A percentile compares a stretch with the other conserved stretches of the same genome.
phyloP scores from a whole-genome alignment of 768 basidiomycete genomes.

The Collybia nuda region DNA sequence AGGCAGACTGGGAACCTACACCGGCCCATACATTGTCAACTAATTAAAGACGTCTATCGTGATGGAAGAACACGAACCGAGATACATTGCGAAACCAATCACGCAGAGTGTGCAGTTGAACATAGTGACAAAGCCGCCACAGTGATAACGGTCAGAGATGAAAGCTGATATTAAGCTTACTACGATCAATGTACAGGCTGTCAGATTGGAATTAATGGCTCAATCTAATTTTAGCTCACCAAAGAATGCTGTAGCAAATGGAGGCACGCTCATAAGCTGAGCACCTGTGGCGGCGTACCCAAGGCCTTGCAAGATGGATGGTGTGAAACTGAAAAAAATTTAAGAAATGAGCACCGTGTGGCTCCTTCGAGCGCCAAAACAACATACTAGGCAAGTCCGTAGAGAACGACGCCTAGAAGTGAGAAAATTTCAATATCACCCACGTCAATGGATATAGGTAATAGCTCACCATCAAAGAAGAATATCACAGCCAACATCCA shows the following conservation, averaged over 20 bases:
- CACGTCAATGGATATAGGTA: not conserved
- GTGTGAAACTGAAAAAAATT: constrained; percentile 54
- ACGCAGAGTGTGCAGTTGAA: constrained; percentile 40
- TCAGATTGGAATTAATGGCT: too few relatives aligned
- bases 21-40: too few relatives aligned
- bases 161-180: constrained; percentile 37
- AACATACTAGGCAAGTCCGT: too few relatives aligned
- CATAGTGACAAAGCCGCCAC: constrained; percentile 47
- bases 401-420: too few relatives aligned
- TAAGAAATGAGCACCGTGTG: too few relatives aligned
- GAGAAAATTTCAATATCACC: too few relatives aligned
- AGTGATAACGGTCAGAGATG: constrained; percentile 53
- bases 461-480: constrained; percentile 42
- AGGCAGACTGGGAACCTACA: constrained; percentile 33
- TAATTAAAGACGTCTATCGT: too few relatives aligned
- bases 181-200: constrained; percentile 13
- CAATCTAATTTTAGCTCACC: constrained; percentile 28
- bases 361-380: not conserved
- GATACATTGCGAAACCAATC: constrained; percentile 55
- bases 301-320: constrained; percentile 65
- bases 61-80: constrained; percentile 34
- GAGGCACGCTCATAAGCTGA: constrained; percentile 64
- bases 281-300: constrained; percentile 54
- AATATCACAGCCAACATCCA: too few relatives aligned
- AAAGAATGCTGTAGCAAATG: constrained; percentile 49